Evolutionary conservation across 2,329 filamentous ascomycete species (phyloP).

Genomic region (Emergomyces pasteurianus): DNA sequence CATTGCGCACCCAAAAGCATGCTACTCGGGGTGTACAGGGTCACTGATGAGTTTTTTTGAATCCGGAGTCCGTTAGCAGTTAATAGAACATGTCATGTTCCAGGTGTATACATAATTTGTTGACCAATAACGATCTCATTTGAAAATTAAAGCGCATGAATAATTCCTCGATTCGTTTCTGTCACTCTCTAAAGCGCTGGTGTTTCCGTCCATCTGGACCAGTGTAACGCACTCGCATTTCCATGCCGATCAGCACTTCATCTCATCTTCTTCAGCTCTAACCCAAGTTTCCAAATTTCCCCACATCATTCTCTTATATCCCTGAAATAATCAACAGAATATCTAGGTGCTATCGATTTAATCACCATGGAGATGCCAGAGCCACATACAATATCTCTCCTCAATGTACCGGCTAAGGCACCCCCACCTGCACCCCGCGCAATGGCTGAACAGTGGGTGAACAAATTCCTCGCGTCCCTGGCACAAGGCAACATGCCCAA

Average conservation of each 20-base stretch:
- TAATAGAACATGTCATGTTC: no score
- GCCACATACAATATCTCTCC: neutral
- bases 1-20: no score
- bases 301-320: neutral
- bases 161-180: neutral
- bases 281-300: neutral
- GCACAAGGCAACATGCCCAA: slow-evolving; percentile 3
- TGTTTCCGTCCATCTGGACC: neutral
- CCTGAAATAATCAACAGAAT: neutral
- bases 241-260: neutral
- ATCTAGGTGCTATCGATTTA: neutral
- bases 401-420: neutral
- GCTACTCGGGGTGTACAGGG: no score
- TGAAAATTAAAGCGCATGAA: neutral
- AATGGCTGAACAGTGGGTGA: neutral
- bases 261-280: neutral
- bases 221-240: neutral
- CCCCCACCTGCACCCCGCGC: neutral
- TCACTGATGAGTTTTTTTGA: no score
- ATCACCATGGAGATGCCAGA: neutral
- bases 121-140: neutral
- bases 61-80: neutral
- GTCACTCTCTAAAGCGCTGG: neutral
- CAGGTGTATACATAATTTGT: neutral
- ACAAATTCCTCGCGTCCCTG: slow-evolving; percentile 5